These are phyloP conservation scores for Rhodosporidiobolus sp. DNA, from an alignment of 768 basidiomycete genomes.

Conservation along the genomic window DNA sequence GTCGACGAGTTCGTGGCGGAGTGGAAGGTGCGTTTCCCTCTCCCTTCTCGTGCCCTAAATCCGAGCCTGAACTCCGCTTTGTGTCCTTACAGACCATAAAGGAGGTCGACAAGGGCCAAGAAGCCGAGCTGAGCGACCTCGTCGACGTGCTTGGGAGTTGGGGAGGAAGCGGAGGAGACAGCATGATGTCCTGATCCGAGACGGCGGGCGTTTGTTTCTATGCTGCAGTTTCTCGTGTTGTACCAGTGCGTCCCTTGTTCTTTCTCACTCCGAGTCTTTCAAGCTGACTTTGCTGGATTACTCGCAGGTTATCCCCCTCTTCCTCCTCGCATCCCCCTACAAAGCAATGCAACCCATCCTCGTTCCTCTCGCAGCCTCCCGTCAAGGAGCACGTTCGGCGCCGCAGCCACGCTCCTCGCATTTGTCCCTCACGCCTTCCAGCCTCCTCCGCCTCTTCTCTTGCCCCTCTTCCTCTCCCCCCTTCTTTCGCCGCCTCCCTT, in stretches of 20 bases:
- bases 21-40: constrained; percentile 25
- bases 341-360: too few relatives aligned
- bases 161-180: constrained; percentile 28
- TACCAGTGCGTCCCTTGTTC: neutral
- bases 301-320: too few relatives aligned
- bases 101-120: constrained; percentile 40
- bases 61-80: neutral
- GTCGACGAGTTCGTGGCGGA: constrained; percentile 33
- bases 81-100: constrained; percentile 20
- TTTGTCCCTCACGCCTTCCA: too few relatives aligned
- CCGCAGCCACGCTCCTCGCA: too few relatives aligned
- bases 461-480: too few relatives aligned
- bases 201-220: too few relatives aligned
- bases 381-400: too few relatives aligned
- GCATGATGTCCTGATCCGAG: constrained; percentile 23
- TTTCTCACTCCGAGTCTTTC: neutral
- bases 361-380: too few relatives aligned
- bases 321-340: too few relatives aligned
- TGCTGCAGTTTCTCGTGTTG: neutral
- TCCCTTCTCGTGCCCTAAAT: too few relatives aligned
- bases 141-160: constrained; percentile 37
- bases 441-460: too few relatives aligned
- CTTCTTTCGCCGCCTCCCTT: too few relatives aligned
- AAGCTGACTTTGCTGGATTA: neutral
- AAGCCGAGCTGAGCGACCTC: constrained; percentile 39